A percentile compares a stretch with the other conserved stretches of the same genome.
Conservation (phyloP, 2,329 filamentous ascomycete genomes). For the Fusarium kyushuense region DNA sequence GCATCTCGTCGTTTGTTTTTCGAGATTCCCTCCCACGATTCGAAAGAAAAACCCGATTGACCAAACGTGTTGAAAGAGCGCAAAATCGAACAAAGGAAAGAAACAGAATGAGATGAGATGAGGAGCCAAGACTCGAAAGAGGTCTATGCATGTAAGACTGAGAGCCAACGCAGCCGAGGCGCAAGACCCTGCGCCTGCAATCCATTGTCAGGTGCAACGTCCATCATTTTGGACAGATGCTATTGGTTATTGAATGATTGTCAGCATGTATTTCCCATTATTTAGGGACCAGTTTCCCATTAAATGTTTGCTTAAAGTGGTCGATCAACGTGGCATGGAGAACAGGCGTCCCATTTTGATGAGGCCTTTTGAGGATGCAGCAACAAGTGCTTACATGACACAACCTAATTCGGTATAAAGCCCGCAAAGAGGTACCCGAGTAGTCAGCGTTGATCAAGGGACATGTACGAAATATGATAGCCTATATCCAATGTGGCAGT, state of each 20-base stretch:
- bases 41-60: not conserved
- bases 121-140: slow-evolving; percentile 25
- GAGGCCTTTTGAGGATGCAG: slow-evolving; percentile 13
- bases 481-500: not conserved
- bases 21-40: not conserved
- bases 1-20: slow-evolving; percentile 14
- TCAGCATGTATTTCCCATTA: not conserved
- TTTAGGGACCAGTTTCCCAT: slow-evolving; percentile 5
- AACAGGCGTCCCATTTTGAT: slow-evolving; percentile 7
- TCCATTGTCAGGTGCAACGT: not conserved
- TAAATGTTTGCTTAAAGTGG: slow-evolving; percentile 16
- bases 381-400: slow-evolving; percentile 32
- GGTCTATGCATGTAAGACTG: slow-evolving; percentile 41
- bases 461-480: not conserved
- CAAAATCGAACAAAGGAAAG: slow-evolving; percentile 27
- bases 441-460: not conserved
- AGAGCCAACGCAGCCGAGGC: slow-evolving; percentile 14
- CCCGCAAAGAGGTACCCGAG: slow-evolving; percentile 11
- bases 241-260: slow-evolving; percentile 10
- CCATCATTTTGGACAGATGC: not conserved
- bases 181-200: slow-evolving; percentile 12
- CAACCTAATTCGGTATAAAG: slow-evolving; percentile 22
- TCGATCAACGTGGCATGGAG: slow-evolving; percentile 25
- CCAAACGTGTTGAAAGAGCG: not conserved
- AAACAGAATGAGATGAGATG: slow-evolving; percentile 13